These are phyloP conservation scores for Babjeviella inositovora DNA, from an alignment of 805 yeast genomes.

Conservation along the genomic window DNA sequence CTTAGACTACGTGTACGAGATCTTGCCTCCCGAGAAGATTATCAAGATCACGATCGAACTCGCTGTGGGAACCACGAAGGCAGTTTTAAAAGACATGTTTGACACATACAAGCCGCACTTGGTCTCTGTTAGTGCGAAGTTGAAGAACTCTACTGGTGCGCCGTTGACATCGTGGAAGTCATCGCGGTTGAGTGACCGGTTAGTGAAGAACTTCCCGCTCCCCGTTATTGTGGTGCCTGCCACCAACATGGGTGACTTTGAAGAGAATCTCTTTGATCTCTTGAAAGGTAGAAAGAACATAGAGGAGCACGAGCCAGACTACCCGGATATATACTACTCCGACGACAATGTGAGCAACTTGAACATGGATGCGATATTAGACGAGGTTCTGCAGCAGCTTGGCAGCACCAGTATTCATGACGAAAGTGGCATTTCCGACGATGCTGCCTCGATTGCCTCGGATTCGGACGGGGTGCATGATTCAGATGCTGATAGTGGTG, in stretches of 20 bases:
- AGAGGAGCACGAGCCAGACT: conserved; percentile 3
- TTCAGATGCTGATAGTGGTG: too few relatives aligned
- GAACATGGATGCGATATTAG: too few relatives aligned
- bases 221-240: conserved; percentile 61
- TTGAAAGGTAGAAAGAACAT: conserved; percentile 8
- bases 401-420: too few relatives aligned
- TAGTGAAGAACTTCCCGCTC: conserved; percentile 45
- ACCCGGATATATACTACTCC: conserved; percentile 2
- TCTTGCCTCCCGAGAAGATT: conserved; percentile 25
- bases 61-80: conserved; percentile 39
- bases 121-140: conserved; percentile 39
- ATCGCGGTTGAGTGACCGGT: conserved; percentile 44
- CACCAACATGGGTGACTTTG: conserved; percentile 36
- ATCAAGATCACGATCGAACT: conserved; percentile 43
- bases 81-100: conserved; percentile 41
- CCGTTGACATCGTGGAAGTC: conserved; percentile 46
- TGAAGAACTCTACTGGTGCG: conserved; percentile 18
- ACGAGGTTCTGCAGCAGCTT: too few relatives aligned
- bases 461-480: too few relatives aligned
- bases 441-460: too few relatives aligned
- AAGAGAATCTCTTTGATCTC: conserved; percentile 19
- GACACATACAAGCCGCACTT: conserved; percentile 44
- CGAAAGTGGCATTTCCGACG: too few relatives aligned
- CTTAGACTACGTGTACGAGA: conserved; percentile 32
- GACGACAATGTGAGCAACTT: too few relatives aligned